phyloP scores from a whole-genome alignment of 1,284 basidiomycete genomes.

The Leccinum huronense region DNA sequence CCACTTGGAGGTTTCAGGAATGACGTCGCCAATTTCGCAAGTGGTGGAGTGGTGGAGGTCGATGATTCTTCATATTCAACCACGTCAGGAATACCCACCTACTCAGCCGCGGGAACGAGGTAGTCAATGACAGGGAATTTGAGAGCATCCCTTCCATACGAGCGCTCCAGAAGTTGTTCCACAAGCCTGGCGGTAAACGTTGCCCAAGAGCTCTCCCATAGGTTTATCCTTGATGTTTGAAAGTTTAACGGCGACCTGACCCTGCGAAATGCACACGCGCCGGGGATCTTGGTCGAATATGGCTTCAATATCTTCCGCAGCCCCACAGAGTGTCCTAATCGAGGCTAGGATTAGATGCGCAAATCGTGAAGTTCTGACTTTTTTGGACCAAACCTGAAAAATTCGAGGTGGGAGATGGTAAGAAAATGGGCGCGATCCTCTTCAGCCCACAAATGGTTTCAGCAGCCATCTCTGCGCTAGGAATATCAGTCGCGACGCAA shows the following conservation, averaged over 20 bases:
- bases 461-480: conserved; percentile 88
- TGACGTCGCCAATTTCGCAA: conserved; percentile 53
- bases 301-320: conserved; percentile 96
- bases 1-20: conserved; percentile 74
- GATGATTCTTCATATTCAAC: conserved; percentile 50
- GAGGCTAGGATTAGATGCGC: conserved; percentile 19
- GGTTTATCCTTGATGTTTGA: conserved; percentile 90
- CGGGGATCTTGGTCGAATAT: conserved; percentile 98
- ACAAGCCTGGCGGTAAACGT: conserved; percentile 84
- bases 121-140: conserved; percentile 87
- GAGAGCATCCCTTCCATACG: conserved; percentile 77
- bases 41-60: conserved; percentile 54
- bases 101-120: conserved; percentile 59
- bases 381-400: conserved; percentile 99
- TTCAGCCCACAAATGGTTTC: conserved; percentile 91
- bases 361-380: conserved; percentile 49
- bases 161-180: conserved; percentile 76
- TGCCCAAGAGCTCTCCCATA: conserved; percentile 87
- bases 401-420: conserved; percentile 90
- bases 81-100: conserved; percentile 41
- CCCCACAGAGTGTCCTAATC: conserved; percentile 92
- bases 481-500: conserved; percentile 96
- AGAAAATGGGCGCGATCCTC: conserved; percentile 97
- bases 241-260: conserved; percentile 91
- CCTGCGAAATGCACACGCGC: conserved; percentile 96